Evolutionary conservation across 2,329 filamentous ascomycete genomes (phyloP), one percentile per base, ranked within the genome.

Genomic region (Bipolaris victoriae): DNA sequence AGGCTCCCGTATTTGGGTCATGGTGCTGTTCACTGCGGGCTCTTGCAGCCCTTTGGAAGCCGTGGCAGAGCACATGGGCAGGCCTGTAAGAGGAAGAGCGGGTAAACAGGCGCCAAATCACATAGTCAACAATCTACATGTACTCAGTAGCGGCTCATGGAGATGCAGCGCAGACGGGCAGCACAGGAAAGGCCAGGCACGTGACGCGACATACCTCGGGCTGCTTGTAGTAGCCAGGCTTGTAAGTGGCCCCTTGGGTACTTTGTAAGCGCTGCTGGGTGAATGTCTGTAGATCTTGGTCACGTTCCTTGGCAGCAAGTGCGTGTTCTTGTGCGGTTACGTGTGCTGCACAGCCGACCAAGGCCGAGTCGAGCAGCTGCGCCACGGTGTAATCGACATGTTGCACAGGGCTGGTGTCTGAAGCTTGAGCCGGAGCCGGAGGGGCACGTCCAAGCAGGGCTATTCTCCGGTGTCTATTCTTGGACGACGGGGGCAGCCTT

Each of bases 11-110:
- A 44, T 73, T 70, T 44, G 72, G 65, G 3, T 75, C 71, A 9
- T 65, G 64, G 7, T 66, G 69, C 36, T 71, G 66, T 36, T 63
- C 60, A 20, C 66, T 69, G 33, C 66, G 63, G 50, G 58, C 22
- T 45, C 63, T 66, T 40, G 75, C 71, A 2, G 76, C 74, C 64
- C 82, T 85, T 66, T 89, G 86, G 67, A 88, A 96, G 22, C 94
- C 94, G 80, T 96, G 89, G 65, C 91, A 93, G 4, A 99, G 83
- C 5, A 97, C 69, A 77, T 97, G 91, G 49, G 85, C 84, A 1
- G 89, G 88, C 68, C 83, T 85, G 48, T 80, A 74, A 57, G 76
- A 77, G 26, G 75, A 68, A 31, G 81, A 78, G 64, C 84, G 82
- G 11, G 84, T 85, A 74, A 96, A 97, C 1, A 97, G 80, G 9